Percentiles rank a stretch among this genome's conserved stretches.
These are phyloP conservation scores for Stromatinia cepivora DNA, from an alignment of 2,329 filamentous ascomycete species.

Conservation along the genomic window DNA sequence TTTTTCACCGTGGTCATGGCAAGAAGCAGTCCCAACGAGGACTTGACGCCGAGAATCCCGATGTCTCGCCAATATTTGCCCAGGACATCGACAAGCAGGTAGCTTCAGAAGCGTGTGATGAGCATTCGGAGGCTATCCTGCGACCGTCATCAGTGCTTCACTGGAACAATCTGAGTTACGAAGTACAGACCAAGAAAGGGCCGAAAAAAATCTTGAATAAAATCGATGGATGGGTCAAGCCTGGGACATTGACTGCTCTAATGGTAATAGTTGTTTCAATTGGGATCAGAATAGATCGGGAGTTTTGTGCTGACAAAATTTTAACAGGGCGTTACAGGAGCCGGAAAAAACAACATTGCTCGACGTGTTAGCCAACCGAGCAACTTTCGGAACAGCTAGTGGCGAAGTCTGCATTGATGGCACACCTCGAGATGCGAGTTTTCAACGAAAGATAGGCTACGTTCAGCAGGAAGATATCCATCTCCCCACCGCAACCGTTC, in stretches of 20 bases:
- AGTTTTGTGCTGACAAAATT: too few relatives aligned
- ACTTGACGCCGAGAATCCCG: too few relatives aligned
- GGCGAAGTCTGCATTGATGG: constrained; percentile 75
- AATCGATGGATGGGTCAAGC: constrained; percentile 78
- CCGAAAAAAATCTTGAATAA: constrained; percentile 60
- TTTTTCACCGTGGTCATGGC: constrained; percentile 62
- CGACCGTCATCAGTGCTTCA: neutral
- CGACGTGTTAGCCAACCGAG: constrained; percentile 58
- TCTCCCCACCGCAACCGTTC: constrained; percentile 74
- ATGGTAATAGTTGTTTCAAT: constrained; percentile 46
- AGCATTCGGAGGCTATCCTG: neutral
- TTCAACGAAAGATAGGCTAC: constrained; percentile 75
- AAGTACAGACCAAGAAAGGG: neutral
- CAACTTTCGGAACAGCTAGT: constrained; percentile 83
- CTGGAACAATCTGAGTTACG: neutral
- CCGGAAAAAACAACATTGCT: constrained; percentile 64
- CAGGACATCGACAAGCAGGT: neutral
- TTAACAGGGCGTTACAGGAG: constrained; percentile 42
- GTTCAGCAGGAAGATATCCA: constrained; percentile 93
- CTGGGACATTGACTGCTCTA: constrained; percentile 65
- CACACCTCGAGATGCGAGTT: constrained; percentile 70
- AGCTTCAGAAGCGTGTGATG: too few relatives aligned
- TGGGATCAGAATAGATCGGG: too few relatives aligned
- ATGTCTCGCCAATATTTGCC: neutral
- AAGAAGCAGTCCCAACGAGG: neutral